Conservation (phyloP, 2,329 filamentous ascomycete genomes). For the Xylariaceae sp. region DNA sequence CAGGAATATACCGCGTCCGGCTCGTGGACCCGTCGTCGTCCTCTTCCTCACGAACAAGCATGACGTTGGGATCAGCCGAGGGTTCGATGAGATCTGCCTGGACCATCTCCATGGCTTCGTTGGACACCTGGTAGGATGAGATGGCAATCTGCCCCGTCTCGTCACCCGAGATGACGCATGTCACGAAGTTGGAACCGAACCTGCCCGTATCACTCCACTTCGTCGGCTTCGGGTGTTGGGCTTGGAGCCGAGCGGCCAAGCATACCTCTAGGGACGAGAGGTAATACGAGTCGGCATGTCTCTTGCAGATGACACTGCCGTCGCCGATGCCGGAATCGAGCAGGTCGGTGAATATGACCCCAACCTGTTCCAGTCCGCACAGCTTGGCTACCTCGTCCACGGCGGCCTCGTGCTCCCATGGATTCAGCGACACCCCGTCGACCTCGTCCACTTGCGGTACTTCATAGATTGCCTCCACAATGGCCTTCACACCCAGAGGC, state of each 20-base stretch:
- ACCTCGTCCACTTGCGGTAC: constrained; percentile 84
- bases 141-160: constrained; percentile 83
- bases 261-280: constrained; percentile 87
- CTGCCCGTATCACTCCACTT: constrained; percentile 95
- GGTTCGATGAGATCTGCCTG: constrained; percentile 91
- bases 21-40: constrained; percentile 67
- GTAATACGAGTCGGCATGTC: constrained; percentile 92
- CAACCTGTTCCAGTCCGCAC: constrained; percentile 83
- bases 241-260: constrained; percentile 84
- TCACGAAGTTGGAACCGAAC: constrained; percentile 96
- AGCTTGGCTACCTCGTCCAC: constrained; percentile 73
- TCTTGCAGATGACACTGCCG: constrained; percentile 86
- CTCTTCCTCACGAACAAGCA: constrained; percentile 91
- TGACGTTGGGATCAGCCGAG: constrained; percentile 84
- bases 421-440: constrained; percentile 78
- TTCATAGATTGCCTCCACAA: constrained; percentile 96
- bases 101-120: constrained; percentile 95
- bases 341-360: constrained; percentile 92
- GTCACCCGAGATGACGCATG: constrained; percentile 91
- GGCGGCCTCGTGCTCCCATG: constrained; percentile 80
- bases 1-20: constrained; percentile 83
- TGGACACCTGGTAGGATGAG: constrained; percentile 89
- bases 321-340: constrained; percentile 75
- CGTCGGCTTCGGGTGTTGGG: constrained; percentile 78
- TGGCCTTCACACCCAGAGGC: constrained; percentile 86